Evolutionary conservation across 495 filamentous ascomycete genomes (phyloP).

Genomic region (Hypoxylon trugodes): DNA sequence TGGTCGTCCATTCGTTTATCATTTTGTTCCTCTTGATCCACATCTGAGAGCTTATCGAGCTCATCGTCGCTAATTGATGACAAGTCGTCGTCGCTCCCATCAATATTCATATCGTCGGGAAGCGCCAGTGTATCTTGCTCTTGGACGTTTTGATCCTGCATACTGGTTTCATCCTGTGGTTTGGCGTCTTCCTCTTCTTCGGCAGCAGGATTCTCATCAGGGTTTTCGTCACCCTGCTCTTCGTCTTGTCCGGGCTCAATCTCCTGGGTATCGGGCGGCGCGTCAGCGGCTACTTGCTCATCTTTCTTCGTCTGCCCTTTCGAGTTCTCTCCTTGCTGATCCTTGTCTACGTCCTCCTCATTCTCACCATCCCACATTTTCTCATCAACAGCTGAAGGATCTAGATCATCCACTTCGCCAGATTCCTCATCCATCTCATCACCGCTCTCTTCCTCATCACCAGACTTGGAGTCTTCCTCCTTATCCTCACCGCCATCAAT

Average conservation of each 20-base stretch:
- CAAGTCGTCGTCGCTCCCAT: slow-evolving; percentile 61
- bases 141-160: slow-evolving; percentile 71
- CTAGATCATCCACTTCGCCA: slow-evolving; percentile 88
- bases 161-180: slow-evolving; percentile 68
- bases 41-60: slow-evolving; percentile 64
- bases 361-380: slow-evolving; percentile 94
- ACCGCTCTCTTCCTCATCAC: slow-evolving; percentile 63
- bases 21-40: slow-evolving; percentile 51
- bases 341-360: slow-evolving; percentile 79
- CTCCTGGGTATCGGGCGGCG: slow-evolving; percentile 67
- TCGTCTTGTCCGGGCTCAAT: slow-evolving; percentile 56
- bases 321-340: slow-evolving; percentile 77
- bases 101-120: slow-evolving; percentile 79
- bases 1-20: slow-evolving; percentile 44
- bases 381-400: slow-evolving; percentile 89
- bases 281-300: slow-evolving; percentile 68
- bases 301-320: slow-evolving; percentile 71
- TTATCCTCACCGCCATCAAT: slow-evolving; percentile 64
- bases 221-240: slow-evolving; percentile 60
- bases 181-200: slow-evolving; percentile 79
- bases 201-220: slow-evolving; percentile 64
- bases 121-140: slow-evolving; percentile 65
- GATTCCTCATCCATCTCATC: slow-evolving; percentile 86
- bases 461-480: slow-evolving; percentile 60
- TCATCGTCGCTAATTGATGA: slow-evolving; percentile 62